These are phyloP conservation scores for Coemansia sp. DNA, from an alignment of 371 early-diverging fungal species.

Conservation along the genomic window DNA sequence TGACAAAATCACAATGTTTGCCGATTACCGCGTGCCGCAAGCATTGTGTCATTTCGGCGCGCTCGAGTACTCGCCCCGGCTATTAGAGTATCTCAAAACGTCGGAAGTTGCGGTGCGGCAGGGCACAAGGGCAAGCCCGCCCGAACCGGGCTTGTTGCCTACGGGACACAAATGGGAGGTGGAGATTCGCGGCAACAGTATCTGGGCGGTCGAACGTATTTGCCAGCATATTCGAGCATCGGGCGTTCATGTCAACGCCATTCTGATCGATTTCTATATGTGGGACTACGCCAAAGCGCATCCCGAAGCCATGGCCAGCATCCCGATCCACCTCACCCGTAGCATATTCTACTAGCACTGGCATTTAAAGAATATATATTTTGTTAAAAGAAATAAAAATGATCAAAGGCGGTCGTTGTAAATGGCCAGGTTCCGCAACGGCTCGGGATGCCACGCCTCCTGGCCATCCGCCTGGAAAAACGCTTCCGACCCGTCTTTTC, in stretches of 20 bases:
- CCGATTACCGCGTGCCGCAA: slow-evolving; percentile 79
- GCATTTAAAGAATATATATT: neutral
- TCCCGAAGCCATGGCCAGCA: slow-evolving; percentile 56
- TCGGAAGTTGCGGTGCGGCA: slow-evolving; percentile 8
- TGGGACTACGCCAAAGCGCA: slow-evolving; percentile 84
- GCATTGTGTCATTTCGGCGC: slow-evolving; percentile 71
- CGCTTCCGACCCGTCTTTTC: slow-evolving; percentile 78
- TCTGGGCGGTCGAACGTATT: slow-evolving; percentile 80
- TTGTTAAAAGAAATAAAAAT: neutral
- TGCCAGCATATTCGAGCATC: slow-evolving; percentile 54
- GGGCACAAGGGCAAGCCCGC: neutral
- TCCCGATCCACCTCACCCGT: slow-evolving; percentile 81
- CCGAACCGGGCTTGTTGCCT: slow-evolving; percentile 50
- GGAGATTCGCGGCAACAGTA: slow-evolving; percentile 83
- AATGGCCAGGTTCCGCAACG: slow-evolving; percentile 43
- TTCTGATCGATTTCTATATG: slow-evolving; percentile 84
- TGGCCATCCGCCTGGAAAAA: slow-evolving; percentile 63
- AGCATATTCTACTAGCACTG: slow-evolving; percentile 65
- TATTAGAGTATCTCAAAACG: slow-evolving; percentile 53
- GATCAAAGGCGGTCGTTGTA: slow-evolving; percentile 18
- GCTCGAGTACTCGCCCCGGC: slow-evolving; percentile 64
- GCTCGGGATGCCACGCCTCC: slow-evolving; percentile 35
- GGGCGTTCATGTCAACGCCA: slow-evolving; percentile 62
- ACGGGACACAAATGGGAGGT: slow-evolving; percentile 69
- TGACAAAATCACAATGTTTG: slow-evolving; percentile 88